Percentiles rank a stretch among this genome's conserved stretches.
Evolutionary conservation across 2,329 filamentous ascomycete genomes (phyloP).

Genomic region (Coniella lustricola): DNA sequence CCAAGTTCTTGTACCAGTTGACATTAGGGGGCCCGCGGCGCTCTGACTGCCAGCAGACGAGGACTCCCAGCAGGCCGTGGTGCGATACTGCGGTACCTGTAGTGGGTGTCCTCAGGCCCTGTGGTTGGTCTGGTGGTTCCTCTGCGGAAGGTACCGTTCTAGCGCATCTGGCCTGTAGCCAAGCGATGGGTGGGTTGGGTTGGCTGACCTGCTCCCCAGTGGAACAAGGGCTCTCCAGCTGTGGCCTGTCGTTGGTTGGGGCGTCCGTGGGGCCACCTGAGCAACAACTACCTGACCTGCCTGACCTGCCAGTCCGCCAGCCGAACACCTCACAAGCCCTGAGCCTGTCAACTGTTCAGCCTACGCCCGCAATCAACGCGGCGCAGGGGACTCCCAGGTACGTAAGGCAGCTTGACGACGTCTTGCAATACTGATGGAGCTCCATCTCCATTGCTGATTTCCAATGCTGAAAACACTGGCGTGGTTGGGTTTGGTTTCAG

Average conservation of each 20-base stretch:
- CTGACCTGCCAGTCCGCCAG: conserved; percentile 5
- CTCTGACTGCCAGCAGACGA: too few species aligned
- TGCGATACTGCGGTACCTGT: too few species aligned
- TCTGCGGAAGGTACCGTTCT: too few species aligned
- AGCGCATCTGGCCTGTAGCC: too few species aligned
- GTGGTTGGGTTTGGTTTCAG: too few species aligned
- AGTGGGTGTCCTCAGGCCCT: too few species aligned
- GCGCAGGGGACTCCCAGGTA: conserved; percentile 12
- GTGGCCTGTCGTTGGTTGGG: conserved; percentile 14
- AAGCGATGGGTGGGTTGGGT: too few species aligned
- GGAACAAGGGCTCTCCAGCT: conserved; percentile 3
- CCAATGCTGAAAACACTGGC: neutral
- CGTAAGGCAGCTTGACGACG: conserved; percentile 12
- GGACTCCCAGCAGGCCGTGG: too few species aligned
- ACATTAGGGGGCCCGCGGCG: too few species aligned
- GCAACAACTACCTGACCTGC: neutral
- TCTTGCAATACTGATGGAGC: too few species aligned
- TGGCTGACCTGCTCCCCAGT: conserved; percentile 5
- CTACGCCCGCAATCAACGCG: neutral
- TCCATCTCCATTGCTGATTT: neutral
- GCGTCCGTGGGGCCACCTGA: conserved; percentile 2
- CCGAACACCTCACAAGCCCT: neutral
- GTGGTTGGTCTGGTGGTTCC: too few species aligned
- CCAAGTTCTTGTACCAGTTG: too few species aligned
- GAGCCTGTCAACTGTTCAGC: conserved; percentile 1